Evolutionary conservation across 1,139 yeast genomes (phyloP), one percentile per base, ranked within the genome.

Genomic region (Yamadazyma atmosphaerica): DNA sequence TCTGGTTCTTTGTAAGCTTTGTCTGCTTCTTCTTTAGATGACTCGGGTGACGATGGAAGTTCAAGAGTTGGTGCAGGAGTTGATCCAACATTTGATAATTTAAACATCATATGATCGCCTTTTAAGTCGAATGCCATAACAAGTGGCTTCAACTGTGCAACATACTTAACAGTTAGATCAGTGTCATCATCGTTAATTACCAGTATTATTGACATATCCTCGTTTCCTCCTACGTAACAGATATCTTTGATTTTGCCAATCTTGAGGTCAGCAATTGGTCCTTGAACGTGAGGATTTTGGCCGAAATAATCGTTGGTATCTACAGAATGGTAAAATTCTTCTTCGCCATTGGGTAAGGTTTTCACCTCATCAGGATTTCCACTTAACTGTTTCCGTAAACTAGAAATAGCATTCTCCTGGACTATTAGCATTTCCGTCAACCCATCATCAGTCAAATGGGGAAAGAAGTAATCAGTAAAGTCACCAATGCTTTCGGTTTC

Each of bases 101-200:
- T 4, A 7, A 18, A 15, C 9, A 30, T 8, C 14, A 30, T 18
- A 30, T 16, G 18, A 12, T 19, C 24, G 9, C 21, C 24, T n/a
- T 28, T 25, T 15, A 9, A 14, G 27, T 47, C 51, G 48, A 4
- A 44, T 25, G 47, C 49, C 65, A 65, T 59, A 3, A 63, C 37
- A 33, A 68, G 50, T 1, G 75, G 71, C 14, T 51, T 49, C 18
- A 65, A 49, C 44, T 70, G 75, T 4, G 59, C 56, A 23, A 48
- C 51, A 37, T 58, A 60, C 2, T 54, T 46, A 3, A 68, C 38
- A 2, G 43, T 34, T 2, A 55, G 37, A 9, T 49, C 50, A 9
- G 45, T 41, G 2, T 41, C 23, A 6, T 35, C 44, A 15, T 39
- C 42, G 18, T 47, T 44, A 1, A 59, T 38, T 4, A 60, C 41